A percentile compares a stretch with the other conserved stretches of the same genome.
These are phyloP conservation scores for Kodamaea suecica DNA, from an alignment of 1,139 yeast species.

Conservation along the genomic window DNA sequence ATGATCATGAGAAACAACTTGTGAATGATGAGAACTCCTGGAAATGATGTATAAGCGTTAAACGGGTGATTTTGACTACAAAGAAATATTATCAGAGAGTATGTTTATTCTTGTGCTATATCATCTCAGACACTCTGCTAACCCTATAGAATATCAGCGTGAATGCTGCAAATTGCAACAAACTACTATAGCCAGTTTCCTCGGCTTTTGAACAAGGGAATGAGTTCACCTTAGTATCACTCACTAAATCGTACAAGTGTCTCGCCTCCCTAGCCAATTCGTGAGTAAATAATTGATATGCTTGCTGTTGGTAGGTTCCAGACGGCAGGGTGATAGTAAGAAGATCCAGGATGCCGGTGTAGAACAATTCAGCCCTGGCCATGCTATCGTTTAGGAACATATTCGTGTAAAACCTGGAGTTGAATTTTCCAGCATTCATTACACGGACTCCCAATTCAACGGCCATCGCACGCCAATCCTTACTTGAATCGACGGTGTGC, in stretches of 20 bases:
- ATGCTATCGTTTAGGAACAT: conserved; percentile 13
- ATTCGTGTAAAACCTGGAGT: conserved; percentile 13
- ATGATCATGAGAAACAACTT: no score
- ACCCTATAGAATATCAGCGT: conserved; percentile 23
- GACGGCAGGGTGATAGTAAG: conserved; percentile 17
- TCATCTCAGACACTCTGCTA: conserved; percentile 15
- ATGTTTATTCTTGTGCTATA: no score
- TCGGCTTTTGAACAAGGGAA: conserved; percentile 11
- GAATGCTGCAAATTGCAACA: conserved; percentile 20
- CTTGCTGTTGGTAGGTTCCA: conserved; percentile 12
- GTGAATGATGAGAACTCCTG: no score
- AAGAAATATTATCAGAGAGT: no score
- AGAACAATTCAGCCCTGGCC: conserved; percentile 11
- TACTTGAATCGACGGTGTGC: conserved; percentile 8
- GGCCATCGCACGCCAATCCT: conserved; percentile 14
- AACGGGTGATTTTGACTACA: no score
- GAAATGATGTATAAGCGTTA: no score
- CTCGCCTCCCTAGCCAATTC: conserved; percentile 23
- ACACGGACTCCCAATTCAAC: conserved; percentile 13
- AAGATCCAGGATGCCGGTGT: conserved; percentile 15
- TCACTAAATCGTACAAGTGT: conserved; percentile 18
- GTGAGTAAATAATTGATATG: conserved; percentile 8
- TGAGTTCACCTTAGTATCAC: background rate
- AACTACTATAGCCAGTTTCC: conserved; percentile 7
- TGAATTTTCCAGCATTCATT: conserved; percentile 12